Percentiles rank a stretch among this genome's conserved stretches.
These are phyloP conservation scores for Aspergillus sp. DNA, from an alignment of 2,329 filamentous ascomycete species.

Conservation along the genomic window DNA sequence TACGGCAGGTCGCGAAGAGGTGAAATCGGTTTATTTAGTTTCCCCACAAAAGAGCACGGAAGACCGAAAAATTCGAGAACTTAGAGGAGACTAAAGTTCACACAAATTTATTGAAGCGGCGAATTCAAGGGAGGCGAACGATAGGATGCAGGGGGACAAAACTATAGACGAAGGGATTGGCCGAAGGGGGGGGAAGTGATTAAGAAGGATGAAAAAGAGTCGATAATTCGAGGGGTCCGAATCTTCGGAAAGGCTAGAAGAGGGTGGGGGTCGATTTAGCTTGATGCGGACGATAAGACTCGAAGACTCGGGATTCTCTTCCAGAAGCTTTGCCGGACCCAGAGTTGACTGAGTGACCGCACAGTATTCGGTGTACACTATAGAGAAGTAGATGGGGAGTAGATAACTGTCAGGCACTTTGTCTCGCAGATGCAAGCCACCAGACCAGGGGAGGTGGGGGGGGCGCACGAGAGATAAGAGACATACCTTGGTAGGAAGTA, in stretches of 20 bases:
- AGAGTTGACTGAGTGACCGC: neutral
- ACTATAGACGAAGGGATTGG: constrained; percentile 1
- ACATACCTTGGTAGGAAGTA: too few species aligned
- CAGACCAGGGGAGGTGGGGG: too few species aligned
- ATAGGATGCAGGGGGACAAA: neutral
- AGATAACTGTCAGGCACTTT: too few species aligned
- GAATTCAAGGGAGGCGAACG: neutral
- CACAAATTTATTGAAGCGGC: neutral
- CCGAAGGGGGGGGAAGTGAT: neutral
- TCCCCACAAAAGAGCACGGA: neutral
- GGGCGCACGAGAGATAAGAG: too few species aligned
- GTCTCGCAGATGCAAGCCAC: too few species aligned
- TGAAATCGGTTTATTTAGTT: neutral
- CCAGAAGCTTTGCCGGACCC: constrained; percentile 4
- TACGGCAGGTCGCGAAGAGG: neutral
- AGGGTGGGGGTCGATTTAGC: constrained; percentile 4
- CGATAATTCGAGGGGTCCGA: constrained; percentile 7
- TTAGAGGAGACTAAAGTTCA: too few species aligned
- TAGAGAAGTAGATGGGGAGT: too few species aligned
- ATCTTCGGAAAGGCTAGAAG: constrained; percentile 5
- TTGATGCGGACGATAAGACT: constrained; percentile 8
- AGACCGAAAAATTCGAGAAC: neutral
- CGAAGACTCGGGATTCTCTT: neutral
- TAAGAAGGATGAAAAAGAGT: constrained; percentile 8
- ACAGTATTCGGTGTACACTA: too few species aligned